Conservation (phyloP, 345 rosid species). For the Capsella bursapastoris region DNA sequence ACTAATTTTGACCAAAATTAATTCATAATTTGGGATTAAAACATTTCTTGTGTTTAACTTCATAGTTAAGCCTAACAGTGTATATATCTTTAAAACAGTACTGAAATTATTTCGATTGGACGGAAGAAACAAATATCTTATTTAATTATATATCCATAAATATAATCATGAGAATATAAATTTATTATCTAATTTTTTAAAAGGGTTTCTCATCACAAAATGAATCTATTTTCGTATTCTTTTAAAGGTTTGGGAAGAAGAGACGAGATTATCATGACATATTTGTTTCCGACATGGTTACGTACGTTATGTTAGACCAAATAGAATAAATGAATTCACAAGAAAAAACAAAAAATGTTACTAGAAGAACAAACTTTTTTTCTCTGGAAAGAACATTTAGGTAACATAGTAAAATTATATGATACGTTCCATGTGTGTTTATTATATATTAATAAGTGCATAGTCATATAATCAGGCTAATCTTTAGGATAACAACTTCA, state of each 20-base stretch:
- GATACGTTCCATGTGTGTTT: not conserved
- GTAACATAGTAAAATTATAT: constrained; percentile 26
- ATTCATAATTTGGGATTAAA: not conserved
- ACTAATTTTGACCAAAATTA: not conserved
- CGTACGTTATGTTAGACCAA: constrained; percentile 6
- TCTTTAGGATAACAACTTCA: constrained; percentile 28
- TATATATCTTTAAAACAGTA: not conserved
- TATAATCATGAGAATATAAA: not conserved
- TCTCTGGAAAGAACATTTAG: constrained; percentile 26
- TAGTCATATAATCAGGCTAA: constrained; percentile 23
- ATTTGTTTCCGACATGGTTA: not conserved
- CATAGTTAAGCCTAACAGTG: not conserved
- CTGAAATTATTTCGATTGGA: not conserved
- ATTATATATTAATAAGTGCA: constrained; percentile 1
- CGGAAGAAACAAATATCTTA: not conserved
- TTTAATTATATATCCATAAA: not conserved
- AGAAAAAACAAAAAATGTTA: constrained; percentile 6
- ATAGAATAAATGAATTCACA: not conserved
- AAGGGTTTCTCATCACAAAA: not conserved
- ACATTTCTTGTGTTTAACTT: not conserved
- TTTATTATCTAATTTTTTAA: not conserved
- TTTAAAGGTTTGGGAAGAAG: not conserved
- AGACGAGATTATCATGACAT: not conserved
- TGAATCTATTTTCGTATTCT: not conserved
- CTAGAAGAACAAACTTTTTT: constrained; percentile 16